A percentile compares a stretch with the other conserved stretches of the same genome.
phyloP scores from a whole-genome alignment of 2,329 filamentous ascomycete genomes.

The Phymatotrichopsis omnivora region DNA sequence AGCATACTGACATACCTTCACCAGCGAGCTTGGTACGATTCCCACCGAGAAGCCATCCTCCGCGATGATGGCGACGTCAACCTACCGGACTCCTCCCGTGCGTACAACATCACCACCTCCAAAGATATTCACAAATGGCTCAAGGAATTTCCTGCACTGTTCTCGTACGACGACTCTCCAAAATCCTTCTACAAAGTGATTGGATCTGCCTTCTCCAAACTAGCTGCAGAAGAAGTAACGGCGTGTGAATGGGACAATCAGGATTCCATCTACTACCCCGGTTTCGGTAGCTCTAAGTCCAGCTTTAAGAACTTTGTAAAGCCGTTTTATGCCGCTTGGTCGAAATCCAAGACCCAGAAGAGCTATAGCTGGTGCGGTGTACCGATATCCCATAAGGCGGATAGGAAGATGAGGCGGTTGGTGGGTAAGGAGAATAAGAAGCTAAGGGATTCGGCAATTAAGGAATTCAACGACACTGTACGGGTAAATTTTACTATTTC shows the following conservation, averaged over 20 bases:
- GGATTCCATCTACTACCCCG: constrained; percentile 58
- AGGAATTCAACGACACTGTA: constrained; percentile 89
- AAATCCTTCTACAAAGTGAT: constrained; percentile 78
- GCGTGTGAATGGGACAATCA: constrained; percentile 60
- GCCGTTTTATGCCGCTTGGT: constrained; percentile 73
- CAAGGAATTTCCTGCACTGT: constrained; percentile 23
- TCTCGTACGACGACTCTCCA: constrained; percentile 36
- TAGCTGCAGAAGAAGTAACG: constrained; percentile 68
- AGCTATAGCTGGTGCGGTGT: constrained; percentile 82
- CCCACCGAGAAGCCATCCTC: constrained; percentile 77
- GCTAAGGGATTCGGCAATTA: constrained; percentile 66
- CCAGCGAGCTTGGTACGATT: constrained; percentile 95
- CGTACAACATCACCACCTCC: constrained; percentile 60
- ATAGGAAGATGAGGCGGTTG: constrained; percentile 66
- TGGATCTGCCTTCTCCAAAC: constrained; percentile 63
- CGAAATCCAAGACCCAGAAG: constrained; percentile 71
- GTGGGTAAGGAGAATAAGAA: constrained; percentile 96
- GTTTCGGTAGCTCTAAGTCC: constrained; percentile 70
- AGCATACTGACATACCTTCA: constrained; percentile 93
- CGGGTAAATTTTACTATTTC: constrained; percentile 19
- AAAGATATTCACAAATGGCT: constrained; percentile 58
- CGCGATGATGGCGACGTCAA: constrained; percentile 48
- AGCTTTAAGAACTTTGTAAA: constrained; percentile 65
- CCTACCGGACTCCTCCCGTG: constrained; percentile 35
- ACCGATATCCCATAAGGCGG: constrained; percentile 77